Evolutionary conservation across 2,329 filamentous ascomycete genomes (phyloP), one percentile per base, ranked within the genome.

Genomic region (Paramyrothecium sp.): DNA sequence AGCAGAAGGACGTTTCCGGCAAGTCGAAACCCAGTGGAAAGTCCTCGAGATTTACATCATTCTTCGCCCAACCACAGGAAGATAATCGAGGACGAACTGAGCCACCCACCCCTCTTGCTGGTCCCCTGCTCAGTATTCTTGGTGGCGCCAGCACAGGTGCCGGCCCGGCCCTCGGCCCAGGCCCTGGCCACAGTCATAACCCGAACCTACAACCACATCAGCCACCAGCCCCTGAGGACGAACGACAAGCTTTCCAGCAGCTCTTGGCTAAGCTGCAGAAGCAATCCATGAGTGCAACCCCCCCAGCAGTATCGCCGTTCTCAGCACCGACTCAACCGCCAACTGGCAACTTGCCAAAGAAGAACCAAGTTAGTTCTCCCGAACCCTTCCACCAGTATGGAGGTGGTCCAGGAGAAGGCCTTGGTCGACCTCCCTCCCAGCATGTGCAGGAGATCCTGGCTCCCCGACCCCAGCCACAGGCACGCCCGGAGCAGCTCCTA

Each of bases 231-330:
- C 74, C 79, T 7, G 86, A 87, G 60, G 84, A 87, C 54, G 93
- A 97, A 67, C 91, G 92, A 72, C 89, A 92, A 71, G 93, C 92
- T 1, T 97, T 97, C 73, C 86, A 92, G 62, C 85, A 88, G 49
- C 84, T 97, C 50, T 78, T 97, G 38, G 85, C 90, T 64, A 96
- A 97, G 81, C 83, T 97, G 46, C 89, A 92, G 59, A 78, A 78
- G 57, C 83, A 85, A 58, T 81, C 76, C 2, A 63, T 73, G 61
- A 76, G 71, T 49, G 75, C 76, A 51, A 79, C 82, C 26, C 78
- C 81, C 13, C 76, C 79, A 11, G 71, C 71, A 1, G 69, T 70
- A 7, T 77, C 79, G 3, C 70, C 75, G 3, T 82, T 77, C 58
- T 71, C 77, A 20, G 73, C 75, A 13, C 77, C 77, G 47, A 73